Conservation (phyloP, 2,329 filamentous ascomycete species). For the Alternaria dauci region DNA sequence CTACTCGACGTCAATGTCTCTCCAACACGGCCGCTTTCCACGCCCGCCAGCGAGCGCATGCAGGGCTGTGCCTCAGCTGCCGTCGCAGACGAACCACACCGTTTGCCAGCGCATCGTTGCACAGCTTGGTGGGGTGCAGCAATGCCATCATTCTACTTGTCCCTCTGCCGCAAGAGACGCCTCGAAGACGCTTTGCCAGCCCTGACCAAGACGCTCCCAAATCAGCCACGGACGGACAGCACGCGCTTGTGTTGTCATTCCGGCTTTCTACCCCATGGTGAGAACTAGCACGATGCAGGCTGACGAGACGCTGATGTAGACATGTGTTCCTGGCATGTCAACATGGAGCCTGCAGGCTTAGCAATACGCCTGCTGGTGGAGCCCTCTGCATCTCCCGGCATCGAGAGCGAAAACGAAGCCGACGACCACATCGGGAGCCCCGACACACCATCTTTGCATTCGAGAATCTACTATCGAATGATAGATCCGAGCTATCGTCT, state of each 20-base stretch:
- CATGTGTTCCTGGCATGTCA: slow-evolving; percentile 22
- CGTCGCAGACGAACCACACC: slow-evolving; percentile 29
- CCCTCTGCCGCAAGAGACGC: slow-evolving; percentile 17
- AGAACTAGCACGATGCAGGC: slow-evolving; percentile 27
- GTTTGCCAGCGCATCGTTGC: slow-evolving; percentile 37
- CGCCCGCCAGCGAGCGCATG: slow-evolving; percentile 27
- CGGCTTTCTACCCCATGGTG: slow-evolving; percentile 30
- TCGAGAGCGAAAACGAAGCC: slow-evolving; percentile 4
- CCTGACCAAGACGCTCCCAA: slow-evolving; percentile 16
- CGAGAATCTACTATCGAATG: slow-evolving; percentile 9
- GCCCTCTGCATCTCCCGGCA: slow-evolving; percentile 21
- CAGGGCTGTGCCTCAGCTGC: slow-evolving; percentile 35
- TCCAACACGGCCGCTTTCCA: slow-evolving; percentile 25
- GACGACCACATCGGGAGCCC: slow-evolving; percentile 8
- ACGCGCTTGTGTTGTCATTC: slow-evolving; percentile 21
- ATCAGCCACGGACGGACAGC: slow-evolving; percentile 39
- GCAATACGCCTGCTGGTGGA: slow-evolving; percentile 20
- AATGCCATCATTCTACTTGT: slow-evolving; percentile 20
- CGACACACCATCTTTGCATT: slow-evolving; percentile 1
- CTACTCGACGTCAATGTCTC: slow-evolving; percentile 28
- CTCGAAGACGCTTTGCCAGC: slow-evolving; percentile 12
- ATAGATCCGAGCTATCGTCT: slow-evolving; percentile 21
- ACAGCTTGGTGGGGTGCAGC: slow-evolving; percentile 26
- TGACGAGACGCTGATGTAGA: slow-evolving; percentile 24
- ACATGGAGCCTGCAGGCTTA: slow-evolving; percentile 15